Percentiles rank a stretch among this genome's conserved stretches.
These are phyloP conservation scores for Aspergillus sp. DNA, from an alignment of 2,329 filamentous ascomycete genomes.

Conservation along the genomic window DNA sequence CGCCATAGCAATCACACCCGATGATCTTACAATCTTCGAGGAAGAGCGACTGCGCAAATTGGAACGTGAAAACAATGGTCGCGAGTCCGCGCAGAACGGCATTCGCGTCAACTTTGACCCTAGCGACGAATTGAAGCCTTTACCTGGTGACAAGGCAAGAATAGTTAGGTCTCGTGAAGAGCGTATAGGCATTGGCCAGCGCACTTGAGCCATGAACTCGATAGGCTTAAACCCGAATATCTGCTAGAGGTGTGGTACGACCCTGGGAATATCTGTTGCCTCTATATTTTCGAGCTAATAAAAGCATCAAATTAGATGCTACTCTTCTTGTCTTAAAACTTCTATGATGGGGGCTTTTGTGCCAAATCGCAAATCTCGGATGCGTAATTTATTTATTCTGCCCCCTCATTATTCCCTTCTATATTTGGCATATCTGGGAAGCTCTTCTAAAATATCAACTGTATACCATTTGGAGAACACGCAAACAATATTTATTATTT, in stretches of 20 bases:
- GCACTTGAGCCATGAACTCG: conserved; percentile 2
- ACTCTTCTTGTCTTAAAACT: neutral
- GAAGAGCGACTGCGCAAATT: conserved; percentile 38
- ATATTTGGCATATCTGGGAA: neutral
- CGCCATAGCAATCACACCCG: conserved; percentile 49
- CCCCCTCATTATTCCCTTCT: neutral
- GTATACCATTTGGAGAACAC: neutral
- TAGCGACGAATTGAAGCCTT: conserved; percentile 51
- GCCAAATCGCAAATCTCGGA: neutral
- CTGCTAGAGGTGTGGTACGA: neutral
- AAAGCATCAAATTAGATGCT: neutral
- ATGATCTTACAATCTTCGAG: conserved; percentile 50
- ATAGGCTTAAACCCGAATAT: neutral
- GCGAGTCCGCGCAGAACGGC: conserved; percentile 21
- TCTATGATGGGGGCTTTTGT: neutral
- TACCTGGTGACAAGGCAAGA: conserved; percentile 50
- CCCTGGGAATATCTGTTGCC: neutral
- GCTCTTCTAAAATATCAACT: neutral
- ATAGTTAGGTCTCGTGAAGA: conserved; percentile 49
- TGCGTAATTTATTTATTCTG: neutral
- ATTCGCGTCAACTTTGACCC: conserved; percentile 40
- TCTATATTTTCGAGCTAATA: neutral
- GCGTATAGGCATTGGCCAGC: conserved; percentile 40
- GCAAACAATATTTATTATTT: neutral
- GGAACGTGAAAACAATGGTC: conserved; percentile 26